Evolutionary conservation across 805 yeast species (phyloP).

Genomic region (Lachancea mirantina): DNA sequence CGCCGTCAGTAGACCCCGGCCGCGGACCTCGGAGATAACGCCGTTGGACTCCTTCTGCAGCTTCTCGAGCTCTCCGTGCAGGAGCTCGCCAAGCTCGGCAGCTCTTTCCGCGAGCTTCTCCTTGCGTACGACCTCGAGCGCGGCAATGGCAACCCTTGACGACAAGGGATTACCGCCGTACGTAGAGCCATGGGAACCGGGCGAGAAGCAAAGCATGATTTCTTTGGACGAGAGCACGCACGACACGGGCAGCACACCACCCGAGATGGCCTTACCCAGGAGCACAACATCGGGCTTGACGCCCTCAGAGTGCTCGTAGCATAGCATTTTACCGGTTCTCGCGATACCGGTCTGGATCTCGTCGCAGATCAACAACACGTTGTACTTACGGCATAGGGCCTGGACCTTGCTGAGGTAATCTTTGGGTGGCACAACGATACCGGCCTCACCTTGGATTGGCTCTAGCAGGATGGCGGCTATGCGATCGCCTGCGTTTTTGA

Average conservation of each 20-base stretch:
- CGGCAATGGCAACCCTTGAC: constrained; percentile 88
- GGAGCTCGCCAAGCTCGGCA: constrained; percentile 56
- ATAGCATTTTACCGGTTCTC: constrained; percentile 90
- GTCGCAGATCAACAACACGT: constrained; percentile 86
- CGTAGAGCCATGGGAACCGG: constrained; percentile 97
- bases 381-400: constrained; percentile 70
- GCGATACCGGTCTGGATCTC: constrained; percentile 98
- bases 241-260: constrained; percentile 89
- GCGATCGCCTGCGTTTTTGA: constrained; percentile 74
- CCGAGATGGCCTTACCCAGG: constrained; percentile 91
- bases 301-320: constrained; percentile 73
- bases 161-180: constrained; percentile 97
- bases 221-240: constrained; percentile 87
- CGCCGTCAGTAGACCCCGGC: constrained; percentile 82
- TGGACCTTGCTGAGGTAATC: constrained; percentile 71
- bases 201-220: constrained; percentile 81
- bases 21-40: constrained; percentile 59
- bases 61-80: constrained; percentile 51
- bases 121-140: constrained; percentile 81
- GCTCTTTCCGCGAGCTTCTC: constrained; percentile 83
- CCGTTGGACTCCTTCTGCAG: constrained; percentile 48
- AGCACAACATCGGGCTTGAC: constrained; percentile 86
- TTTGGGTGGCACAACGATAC: constrained; percentile 86
- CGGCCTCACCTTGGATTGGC: constrained; percentile 98
- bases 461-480: constrained; percentile 88